These are phyloP conservation scores for Jimgerdemannia flammicorona DNA, from an alignment of 192 early-diverging fungal genomes.

Conservation along the genomic window DNA sequence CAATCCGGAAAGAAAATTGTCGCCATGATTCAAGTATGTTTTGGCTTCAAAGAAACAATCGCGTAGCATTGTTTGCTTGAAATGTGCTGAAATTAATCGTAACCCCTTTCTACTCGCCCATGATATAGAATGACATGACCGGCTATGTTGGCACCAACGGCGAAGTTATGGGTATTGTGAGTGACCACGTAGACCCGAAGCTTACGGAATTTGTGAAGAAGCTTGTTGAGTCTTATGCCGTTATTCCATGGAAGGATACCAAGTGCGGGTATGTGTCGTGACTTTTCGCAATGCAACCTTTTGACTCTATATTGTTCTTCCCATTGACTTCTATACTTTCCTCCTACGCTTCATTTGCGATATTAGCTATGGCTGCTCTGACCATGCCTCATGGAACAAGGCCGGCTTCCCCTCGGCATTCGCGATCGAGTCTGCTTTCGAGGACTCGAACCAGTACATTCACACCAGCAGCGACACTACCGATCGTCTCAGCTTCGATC, in stretches of 20 bases:
- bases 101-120: neutral
- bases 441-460: conserved; percentile 75
- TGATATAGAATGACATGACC: conserved; percentile 81
- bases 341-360: too few species aligned
- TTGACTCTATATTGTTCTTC: too few species aligned
- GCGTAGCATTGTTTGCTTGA: too few species aligned
- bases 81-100: too few species aligned
- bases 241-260: conserved; percentile 63
- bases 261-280: conserved; percentile 75
- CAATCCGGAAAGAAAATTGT: conserved; percentile 52
- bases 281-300: neutral
- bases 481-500: conserved; percentile 74
- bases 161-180: conserved; percentile 74
- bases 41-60: too few species aligned
- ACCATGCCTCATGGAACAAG: conserved; percentile 90
- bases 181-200: conserved; percentile 75
- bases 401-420: conserved; percentile 87
- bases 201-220: conserved; percentile 48
- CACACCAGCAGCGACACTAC: conserved; percentile 81
- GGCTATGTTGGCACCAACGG: conserved; percentile 66
- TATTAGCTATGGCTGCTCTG: conserved; percentile 48
- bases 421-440: conserved; percentile 69
- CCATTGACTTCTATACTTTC: too few species aligned
- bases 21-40: conserved; percentile 71
- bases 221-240: conserved; percentile 61